Base-by-base conservation (phyloP, 2,329 filamentous ascomycete species). In the Nigrospora osmanthi region DNA sequence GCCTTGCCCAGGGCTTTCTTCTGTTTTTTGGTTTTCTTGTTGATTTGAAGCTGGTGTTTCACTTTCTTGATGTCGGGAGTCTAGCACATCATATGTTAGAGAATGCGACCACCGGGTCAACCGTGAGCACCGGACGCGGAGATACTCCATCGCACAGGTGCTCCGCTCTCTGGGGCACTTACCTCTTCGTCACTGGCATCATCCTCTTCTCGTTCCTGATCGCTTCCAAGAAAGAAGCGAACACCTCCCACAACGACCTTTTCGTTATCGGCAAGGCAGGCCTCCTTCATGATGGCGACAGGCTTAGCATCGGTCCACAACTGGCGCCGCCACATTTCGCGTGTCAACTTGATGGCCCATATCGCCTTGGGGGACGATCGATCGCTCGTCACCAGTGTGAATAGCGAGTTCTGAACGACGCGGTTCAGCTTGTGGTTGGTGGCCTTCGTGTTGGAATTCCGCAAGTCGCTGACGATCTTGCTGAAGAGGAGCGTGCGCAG, bases 231-330 rank as follows among this genome's bases (percentile, higher is more conserved):
- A 71, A 98, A 98, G 72, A 97, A 98, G 19, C 89, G 80, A 13
- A 94, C 87, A 38, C 88, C 90, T 14, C 89, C 88, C 6, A 86
- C 73, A 23, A 93, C 80, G 4, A 97, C 89, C 68, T 98, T 98
- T 56, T 94, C 88, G 55, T 96, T 95, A 42, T 95, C 85, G 4
- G 88, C 82, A 46, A 98, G 69, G 44, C 85, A 83, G 0, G 91
- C 89, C 66, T 95, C 87, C 67, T 95, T 95, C 90, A 98, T 97
- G 52, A 97, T 87, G 58, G 95, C 89, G n/a, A 97, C 93, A 0
- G 91, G 83, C 63, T 90, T 93, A 2, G 89, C 80, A 58, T 98
- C 93, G 11, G 87, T 89, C 93, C 93, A 98, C 51, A 97, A 83
- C 56, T 96, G 90, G 39, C 91, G 80, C 67, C 90, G 95, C 93